These are phyloP conservation scores for Jaapia argillacea DNA, from an alignment of 768 basidiomycete species.

Conservation along the genomic window DNA sequence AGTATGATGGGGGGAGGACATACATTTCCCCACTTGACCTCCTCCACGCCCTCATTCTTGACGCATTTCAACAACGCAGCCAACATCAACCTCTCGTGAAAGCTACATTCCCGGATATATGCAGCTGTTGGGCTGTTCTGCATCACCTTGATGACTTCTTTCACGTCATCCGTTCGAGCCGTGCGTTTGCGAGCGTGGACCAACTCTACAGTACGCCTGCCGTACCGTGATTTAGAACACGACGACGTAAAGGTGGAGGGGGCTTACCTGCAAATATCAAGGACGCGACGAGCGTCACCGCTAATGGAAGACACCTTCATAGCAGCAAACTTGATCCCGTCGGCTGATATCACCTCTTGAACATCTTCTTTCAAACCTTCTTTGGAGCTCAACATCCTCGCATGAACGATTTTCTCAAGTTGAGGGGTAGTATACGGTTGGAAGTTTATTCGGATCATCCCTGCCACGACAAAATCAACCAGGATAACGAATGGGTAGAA, in stretches of 20 bases:
- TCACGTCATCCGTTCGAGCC: constrained; percentile 64
- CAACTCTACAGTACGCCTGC: constrained; percentile 77
- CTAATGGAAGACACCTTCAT: constrained; percentile 73
- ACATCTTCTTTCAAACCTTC: constrained; percentile 37
- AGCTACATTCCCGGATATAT: constrained; percentile 71
- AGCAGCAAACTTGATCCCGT: constrained; percentile 81
- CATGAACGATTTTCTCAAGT: constrained; percentile 79
- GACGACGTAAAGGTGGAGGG: not conserved
- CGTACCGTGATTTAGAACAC: not conserved
- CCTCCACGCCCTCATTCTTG: constrained; percentile 75
- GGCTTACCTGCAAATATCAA: constrained; percentile 82
- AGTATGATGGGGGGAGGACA: too few relatives aligned
- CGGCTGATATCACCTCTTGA: constrained; percentile 44
- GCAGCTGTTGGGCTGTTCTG: constrained; percentile 87
- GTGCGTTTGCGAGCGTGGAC: constrained; percentile 39
- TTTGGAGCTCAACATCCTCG: constrained; percentile 57
- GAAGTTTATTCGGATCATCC: constrained; percentile 89
- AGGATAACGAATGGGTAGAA: not conserved
- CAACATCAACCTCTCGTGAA: constrained; percentile 85
- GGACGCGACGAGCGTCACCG: constrained; percentile 86
- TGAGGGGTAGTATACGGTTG: constrained; percentile 75
- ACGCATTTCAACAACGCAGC: constrained; percentile 76
- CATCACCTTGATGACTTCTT: constrained; percentile 72
- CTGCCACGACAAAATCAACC: constrained; percentile 24
- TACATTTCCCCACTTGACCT: constrained; percentile 80